Evolutionary conservation across 2,329 filamentous ascomycete genomes (phyloP).

Genomic region (Arthroderma sp.): DNA sequence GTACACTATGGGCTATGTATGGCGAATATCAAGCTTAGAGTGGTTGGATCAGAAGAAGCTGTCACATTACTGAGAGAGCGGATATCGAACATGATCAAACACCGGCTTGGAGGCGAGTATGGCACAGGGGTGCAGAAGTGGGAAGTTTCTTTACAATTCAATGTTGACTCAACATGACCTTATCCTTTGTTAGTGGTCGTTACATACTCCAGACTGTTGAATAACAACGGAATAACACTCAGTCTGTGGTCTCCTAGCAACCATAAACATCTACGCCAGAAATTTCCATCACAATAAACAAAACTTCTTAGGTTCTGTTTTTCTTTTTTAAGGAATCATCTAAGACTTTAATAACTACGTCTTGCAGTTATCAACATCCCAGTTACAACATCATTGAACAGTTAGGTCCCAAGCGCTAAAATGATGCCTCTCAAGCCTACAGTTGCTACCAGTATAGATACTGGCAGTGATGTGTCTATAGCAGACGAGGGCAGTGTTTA

Average conservation of each 20-base stretch:
- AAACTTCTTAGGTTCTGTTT: not conserved
- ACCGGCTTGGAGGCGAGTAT: constrained; percentile 76
- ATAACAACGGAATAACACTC: not conserved
- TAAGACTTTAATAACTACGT: not conserved
- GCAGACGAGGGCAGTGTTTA: not conserved
- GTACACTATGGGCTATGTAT: constrained; percentile 95
- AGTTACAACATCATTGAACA: not conserved
- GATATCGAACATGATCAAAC: constrained; percentile 67
- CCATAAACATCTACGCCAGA: not conserved
- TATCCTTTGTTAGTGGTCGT: not conserved
- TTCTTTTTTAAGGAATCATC: not conserved
- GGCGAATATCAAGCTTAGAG: constrained; percentile 76
- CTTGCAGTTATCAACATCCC: not conserved
- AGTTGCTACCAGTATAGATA: not conserved
- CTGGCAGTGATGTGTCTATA: not conserved
- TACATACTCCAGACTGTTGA: not conserved
- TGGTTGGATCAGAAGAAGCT: constrained; percentile 59
- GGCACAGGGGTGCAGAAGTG: constrained; percentile 68
- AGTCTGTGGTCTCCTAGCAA: not conserved
- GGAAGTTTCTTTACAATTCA: constrained; percentile 85
- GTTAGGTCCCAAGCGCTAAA: not conserved
- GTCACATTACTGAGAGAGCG: constrained; percentile 62
- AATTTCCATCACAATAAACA: not conserved
- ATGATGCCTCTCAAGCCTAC: not conserved
- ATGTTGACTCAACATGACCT: constrained; percentile 32